Evolutionary conservation across 257 asterid species (phyloP).

Genomic region (Solanum arcanum): DNA sequence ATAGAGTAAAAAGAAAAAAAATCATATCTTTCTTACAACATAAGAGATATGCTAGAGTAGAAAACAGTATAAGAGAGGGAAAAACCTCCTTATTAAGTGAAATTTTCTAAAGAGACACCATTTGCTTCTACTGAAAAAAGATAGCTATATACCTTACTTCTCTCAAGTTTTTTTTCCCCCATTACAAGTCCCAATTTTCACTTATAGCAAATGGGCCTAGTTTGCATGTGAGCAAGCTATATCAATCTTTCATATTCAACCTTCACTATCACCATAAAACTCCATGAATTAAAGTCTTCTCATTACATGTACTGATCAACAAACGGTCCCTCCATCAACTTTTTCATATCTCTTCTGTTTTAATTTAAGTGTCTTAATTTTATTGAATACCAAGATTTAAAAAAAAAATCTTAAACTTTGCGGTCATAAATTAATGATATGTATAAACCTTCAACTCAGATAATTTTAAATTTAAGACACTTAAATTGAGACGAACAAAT

Average conservation of each 20-base stretch:
- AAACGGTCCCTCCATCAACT: slow-evolving; percentile 10
- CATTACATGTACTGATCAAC: background rate
- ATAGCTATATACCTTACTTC: background rate
- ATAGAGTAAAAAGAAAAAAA: background rate
- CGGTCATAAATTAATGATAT: background rate
- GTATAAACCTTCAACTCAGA: no score
- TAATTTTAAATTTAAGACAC: no score
- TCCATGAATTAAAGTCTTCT: background rate
- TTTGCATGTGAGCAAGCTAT: slow-evolving; percentile 4
- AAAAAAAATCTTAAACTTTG: background rate
- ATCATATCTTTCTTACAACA: background rate
- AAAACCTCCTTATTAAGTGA: background rate
- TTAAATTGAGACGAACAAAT: no score
- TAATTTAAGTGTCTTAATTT: background rate
- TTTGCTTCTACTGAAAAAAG: background rate
- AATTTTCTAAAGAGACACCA: background rate
- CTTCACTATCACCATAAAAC: background rate
- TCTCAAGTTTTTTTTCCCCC: background rate
- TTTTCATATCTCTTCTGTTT: background rate
- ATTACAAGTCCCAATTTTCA: background rate
- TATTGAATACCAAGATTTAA: background rate
- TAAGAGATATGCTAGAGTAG: slow-evolving; percentile 2
- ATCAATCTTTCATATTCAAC: slow-evolving; percentile 13
- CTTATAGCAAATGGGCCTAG: slow-evolving; percentile 1
- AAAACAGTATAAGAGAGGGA: background rate